Base-by-base conservation (phyloP, 192 early-diverging fungal species). In the Chytriomyces sp. region DNA sequence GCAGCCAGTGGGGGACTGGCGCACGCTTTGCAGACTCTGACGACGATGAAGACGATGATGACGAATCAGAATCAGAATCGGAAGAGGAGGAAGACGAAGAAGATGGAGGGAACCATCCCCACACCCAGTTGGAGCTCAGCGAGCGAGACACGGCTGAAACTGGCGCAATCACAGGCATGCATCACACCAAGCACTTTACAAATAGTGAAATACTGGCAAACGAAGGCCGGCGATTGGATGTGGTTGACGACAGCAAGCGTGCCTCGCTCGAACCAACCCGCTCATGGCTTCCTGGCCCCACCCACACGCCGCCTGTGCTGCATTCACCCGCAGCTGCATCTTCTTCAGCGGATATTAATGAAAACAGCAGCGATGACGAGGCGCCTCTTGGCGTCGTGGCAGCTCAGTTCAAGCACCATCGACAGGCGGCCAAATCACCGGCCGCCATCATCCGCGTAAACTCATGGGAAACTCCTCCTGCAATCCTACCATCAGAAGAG, bases 351-450 rank as follows among this genome's bases (percentile, higher is more conserved):
- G 10, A 39, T 1, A 62, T 38, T 7, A 36, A 62, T 38, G 28
- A 30, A 17, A 36, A 62, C 14, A 14, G 10, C 38, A 22, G 22
- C 32, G 66, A 68, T 36, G 66, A 68, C 22, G 66, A 68, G 17
- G 66, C 49, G 17, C 66, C 66, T 22, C 66, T 68, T 1, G 66
- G 66, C 7, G 22, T 68, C 7, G 36, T 68, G 7, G 49, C 53
- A 5, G 53, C 53, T 3, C 66, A 68, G 59, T 32, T 28, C 7
- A 14, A 52, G 44, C 38, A 65, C 7, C 64, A 65, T 39, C 64
- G 52, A 32, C 32, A 49, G 32, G 36, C 34, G 5, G 44, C 44
- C 28, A 10, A n/a, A 28, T 39, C 44, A 55, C 44, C 44, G 22
- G 44, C 31, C 14, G 10, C 44, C n/a, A 8, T n/a, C 10, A 49